Evolutionary conservation across 768 basidiomycete species (phyloP), one percentile per base, ranked within the genome.

Genomic region (Mrakia blollopis): DNA sequence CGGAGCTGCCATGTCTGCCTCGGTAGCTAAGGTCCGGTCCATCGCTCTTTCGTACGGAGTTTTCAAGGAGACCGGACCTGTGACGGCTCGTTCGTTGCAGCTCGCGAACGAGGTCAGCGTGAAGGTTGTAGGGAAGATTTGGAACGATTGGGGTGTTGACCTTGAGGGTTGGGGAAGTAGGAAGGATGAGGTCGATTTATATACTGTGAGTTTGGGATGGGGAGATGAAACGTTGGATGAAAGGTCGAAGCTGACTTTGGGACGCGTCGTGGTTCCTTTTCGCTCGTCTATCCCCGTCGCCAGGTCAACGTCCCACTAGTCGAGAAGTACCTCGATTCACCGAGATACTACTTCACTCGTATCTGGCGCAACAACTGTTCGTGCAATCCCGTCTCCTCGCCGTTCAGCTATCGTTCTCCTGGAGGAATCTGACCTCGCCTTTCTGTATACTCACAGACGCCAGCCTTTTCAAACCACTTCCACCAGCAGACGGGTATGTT

Each of bases 71-170:
- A 87, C 89, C 81, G 91, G 92, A 68, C 65, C 65, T 1, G 90
- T 90, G 8, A 90, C 92, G 2, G 78, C 83, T 11, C 79, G 83
- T 23, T 87, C 87, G 73, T 85, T 89, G 79, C 86, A 89, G 52
- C 90, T 92, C n/a, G 93, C 94, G 0, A 89, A 95, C 82, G 81
- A 84, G 9, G 86, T 94, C 32, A 87, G 90, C 32, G 84, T 87
- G 37, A 86, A 88, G 30, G 91, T 97, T 80, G 87, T 93, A 79
- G 82, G 86, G 44, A 85, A 90, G 78, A 86, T 98, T 3, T 96
- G 91, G 91, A 82, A 87, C 18, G 89, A 93, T 82, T 96, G 94
- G 94, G 94, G 92, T 14, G 83, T 84, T 75, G 92, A 93, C 80
- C 84, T 11, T 4, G 69, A 60, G 9, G 47, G 73, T 21, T 60